A percentile compares a stretch with the other conserved stretches of the same genome.
Conservation (phyloP, 2,329 filamentous ascomycete genomes). For the Chaetomium olivaceum region DNA sequence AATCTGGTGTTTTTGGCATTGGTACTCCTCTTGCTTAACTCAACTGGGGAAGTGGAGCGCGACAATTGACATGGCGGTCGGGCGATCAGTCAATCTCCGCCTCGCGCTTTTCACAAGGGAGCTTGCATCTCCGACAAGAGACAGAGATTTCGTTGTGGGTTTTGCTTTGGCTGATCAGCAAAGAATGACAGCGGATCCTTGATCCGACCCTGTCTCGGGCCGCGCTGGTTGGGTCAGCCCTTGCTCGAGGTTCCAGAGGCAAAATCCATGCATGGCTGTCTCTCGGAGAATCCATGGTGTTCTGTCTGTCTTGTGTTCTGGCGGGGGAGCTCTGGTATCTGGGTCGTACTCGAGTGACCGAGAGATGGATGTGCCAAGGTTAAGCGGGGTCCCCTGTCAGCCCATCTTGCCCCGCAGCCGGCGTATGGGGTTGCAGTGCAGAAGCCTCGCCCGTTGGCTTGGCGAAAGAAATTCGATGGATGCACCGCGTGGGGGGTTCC, state of each 20-base stretch:
- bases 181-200: neutral
- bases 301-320: neutral
- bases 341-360: neutral
- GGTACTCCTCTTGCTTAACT: constrained; percentile 16
- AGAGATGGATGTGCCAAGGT: neutral
- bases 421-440: constrained; percentile 21
- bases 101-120: neutral
- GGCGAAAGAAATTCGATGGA: constrained; percentile 16
- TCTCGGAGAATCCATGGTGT: neutral
- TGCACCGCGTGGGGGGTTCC: constrained; percentile 22
- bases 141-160: constrained; percentile 1
- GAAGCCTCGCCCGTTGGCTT: constrained; percentile 11
- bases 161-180: constrained; percentile 17
- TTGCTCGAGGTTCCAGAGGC: neutral
- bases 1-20: constrained; percentile 18
- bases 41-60: constrained; percentile 22
- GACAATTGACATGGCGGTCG: constrained; percentile 15
- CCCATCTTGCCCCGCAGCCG: constrained; percentile 2
- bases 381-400: constrained; percentile 4
- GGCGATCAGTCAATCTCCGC: constrained; percentile 16
- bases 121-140: neutral
- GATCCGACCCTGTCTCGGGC: constrained; percentile 10
- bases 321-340: neutral
- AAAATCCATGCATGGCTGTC: neutral
- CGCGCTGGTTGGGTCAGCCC: neutral